These are phyloP conservation scores for Epichloe coenophiala DNA, from an alignment of 2,329 filamentous ascomycete genomes.

Conservation along the genomic window DNA sequence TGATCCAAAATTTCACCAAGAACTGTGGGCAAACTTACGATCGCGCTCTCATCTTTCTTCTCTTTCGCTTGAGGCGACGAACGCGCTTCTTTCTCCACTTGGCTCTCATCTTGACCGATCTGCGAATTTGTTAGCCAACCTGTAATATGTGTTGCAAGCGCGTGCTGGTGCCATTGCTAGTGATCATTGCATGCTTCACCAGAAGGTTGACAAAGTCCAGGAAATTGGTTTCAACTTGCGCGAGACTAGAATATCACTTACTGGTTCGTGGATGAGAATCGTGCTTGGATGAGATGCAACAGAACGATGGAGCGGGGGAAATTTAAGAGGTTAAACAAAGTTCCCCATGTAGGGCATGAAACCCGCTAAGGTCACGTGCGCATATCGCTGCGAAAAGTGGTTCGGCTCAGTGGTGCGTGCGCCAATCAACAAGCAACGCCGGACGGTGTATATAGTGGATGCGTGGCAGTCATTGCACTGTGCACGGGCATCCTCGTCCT, in stretches of 20 bases:
- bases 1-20: neutral
- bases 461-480: neutral
- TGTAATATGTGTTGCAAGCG: neutral
- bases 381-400: neutral
- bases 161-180: neutral
- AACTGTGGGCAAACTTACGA: conserved; percentile 51
- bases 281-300: conserved; percentile 29
- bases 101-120: conserved; percentile 61
- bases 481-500: neutral
- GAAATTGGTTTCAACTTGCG: neutral
- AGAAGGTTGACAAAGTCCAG: neutral
- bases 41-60: conserved; percentile 98
- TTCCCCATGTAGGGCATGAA: conserved; percentile 22
- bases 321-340: conserved; percentile 16
- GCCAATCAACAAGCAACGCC: neutral
- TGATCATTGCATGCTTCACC: neutral
- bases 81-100: conserved; percentile 99
- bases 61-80: conserved; percentile 98
- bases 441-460: neutral
- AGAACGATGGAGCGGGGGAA: conserved; percentile 14
- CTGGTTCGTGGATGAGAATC: conserved; percentile 33
- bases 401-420: neutral
- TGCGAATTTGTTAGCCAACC: neutral
- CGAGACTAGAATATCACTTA: conserved; percentile 13
- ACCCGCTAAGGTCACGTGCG: conserved; percentile 22